Percentiles rank a stretch among this genome's conserved stretches.
These are phyloP conservation scores for Orychophragmus violaceus DNA, from an alignment of 345 rosid genomes.

Conservation along the genomic window DNA sequence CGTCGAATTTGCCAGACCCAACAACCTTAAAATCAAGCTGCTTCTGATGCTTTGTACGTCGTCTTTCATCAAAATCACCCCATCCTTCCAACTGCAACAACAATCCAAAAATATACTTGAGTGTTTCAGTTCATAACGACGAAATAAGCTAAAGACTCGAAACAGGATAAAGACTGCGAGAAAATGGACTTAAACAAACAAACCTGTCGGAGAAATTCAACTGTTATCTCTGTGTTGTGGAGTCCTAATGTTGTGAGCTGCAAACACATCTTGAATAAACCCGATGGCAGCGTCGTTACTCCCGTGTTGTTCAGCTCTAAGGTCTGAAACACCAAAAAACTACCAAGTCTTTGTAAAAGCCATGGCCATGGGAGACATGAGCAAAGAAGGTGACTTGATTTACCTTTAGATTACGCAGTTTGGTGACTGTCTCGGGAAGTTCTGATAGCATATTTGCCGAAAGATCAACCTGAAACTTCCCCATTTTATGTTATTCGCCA, in stretches of 20 bases:
- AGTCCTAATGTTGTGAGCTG: slow-evolving; percentile 77
- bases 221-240: slow-evolving; percentile 82
- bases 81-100: slow-evolving; percentile 65
- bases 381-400: neutral
- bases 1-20: slow-evolving; percentile 68
- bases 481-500: neutral
- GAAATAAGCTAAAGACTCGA: neutral
- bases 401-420: slow-evolving; percentile 68
- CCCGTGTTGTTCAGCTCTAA: slow-evolving; percentile 68
- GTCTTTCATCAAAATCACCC: slow-evolving; percentile 65
- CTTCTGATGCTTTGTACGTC: slow-evolving; percentile 80
- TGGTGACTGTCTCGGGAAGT: slow-evolving; percentile 58
- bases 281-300: slow-evolving; percentile 50
- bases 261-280: slow-evolving; percentile 53
- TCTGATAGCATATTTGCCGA: slow-evolving; percentile 68
- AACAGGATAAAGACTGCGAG: neutral
- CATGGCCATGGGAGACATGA: neutral
- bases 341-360: neutral
- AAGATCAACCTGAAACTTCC: slow-evolving; percentile 69
- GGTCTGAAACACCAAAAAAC: slow-evolving; percentile 38
- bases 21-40: slow-evolving; percentile 75
- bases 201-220: slow-evolving; percentile 73
- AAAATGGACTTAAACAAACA: neutral
- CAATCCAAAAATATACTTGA: neutral
- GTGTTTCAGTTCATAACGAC: neutral